Percentiles rank a stretch among this genome's conserved stretches.
phyloP scores from a whole-genome alignment of 23 red algal species.

The Gracilaria domingensis region DNA sequence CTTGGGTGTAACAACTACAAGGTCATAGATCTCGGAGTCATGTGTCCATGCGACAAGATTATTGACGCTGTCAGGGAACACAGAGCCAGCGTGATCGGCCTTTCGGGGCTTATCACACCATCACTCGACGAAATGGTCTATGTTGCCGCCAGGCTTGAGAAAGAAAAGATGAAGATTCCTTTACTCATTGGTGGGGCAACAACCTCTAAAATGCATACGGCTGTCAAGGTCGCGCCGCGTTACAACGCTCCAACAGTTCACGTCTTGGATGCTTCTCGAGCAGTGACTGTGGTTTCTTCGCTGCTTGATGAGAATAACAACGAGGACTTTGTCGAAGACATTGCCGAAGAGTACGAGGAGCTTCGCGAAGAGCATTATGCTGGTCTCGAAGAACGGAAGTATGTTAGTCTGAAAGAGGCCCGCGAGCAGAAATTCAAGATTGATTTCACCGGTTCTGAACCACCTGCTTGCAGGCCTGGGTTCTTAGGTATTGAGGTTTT shows the following conservation, averaged over 20 bases:
- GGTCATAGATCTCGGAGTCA: conserved; percentile 86
- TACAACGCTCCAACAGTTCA: conserved; percentile 77
- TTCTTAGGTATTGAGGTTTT: too few species aligned
- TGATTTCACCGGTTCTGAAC: conserved; percentile 69
- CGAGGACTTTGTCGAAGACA: conserved; percentile 79
- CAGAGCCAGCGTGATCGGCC: conserved; percentile 78
- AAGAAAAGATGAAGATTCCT: too few species aligned
- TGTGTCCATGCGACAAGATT: conserved; percentile 83
- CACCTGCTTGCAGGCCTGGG: conserved; percentile 28
- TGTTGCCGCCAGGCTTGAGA: too few species aligned
- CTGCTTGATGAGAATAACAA: conserved; percentile 72
- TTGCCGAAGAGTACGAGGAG: conserved; percentile 88
- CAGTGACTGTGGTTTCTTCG: conserved; percentile 79
- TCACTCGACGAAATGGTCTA: too few species aligned
- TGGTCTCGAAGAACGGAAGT: conserved; percentile 85
- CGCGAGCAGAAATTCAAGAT: conserved; percentile 59
- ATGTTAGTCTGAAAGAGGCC: conserved; percentile 60
- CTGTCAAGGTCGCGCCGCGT: conserved; percentile 78
- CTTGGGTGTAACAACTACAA: conserved; percentile 82
- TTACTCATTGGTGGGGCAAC: too few species aligned
- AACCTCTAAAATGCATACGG: conserved; percentile 75
- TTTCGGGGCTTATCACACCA: conserved; percentile 72
- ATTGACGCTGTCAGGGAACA: conserved; percentile 75
- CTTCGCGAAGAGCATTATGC: conserved; percentile 90
- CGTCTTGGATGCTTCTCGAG: conserved; percentile 82